Base-by-base conservation (phyloP, 1,284 basidiomycete species). In the Apiotrichum domesticum region DNA sequence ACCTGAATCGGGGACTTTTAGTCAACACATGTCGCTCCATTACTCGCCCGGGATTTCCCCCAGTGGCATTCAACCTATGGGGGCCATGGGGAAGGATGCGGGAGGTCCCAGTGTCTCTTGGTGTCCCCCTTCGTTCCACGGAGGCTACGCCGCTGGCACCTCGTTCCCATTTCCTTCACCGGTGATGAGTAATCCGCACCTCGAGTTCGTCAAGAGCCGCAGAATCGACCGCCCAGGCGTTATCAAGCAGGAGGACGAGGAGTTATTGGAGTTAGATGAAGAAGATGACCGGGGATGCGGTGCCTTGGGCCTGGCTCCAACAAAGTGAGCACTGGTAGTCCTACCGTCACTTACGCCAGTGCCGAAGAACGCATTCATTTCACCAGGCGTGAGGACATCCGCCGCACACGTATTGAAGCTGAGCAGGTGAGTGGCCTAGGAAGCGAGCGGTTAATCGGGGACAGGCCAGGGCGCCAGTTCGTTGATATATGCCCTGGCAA, bases 361-460 rank as follows among this genome's bases (percentile, higher is more conserved):
- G 47, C 44, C 1, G 59, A 63, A 10, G 60, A 62, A 9, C 45
- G 57, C 21, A 57, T 65, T 21, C 55, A 49, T 4, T 50, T 65
- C 29, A 55, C 61, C 1, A 39, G 61, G 13, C 52, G 51, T 33
- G 66, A 69, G 37, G 68, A 66, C n/a, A 54, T 67, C 9, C 63
- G 68, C 11, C 60, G 59, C 44, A 62, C 64, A 2, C 61, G 71
- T 14, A 71, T 73, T 44, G 62, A 69, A 48, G 66, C 63, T 51
- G 71, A 73, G 61, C 70, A 73, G 67, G 71, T 73, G 56, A 66
- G 71, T 55, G 7, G n/a, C 9, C 2, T 15, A 6, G 15, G 10
- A 5, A 1, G 13, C 21, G 21, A 21, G 21, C 21, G 21, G 21
- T 21, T 21, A 21, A 21, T 21, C 21, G 21, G 21, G 21, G 21